These are phyloP conservation scores for Scolecobasidium constrictum DNA, from an alignment of 2,329 filamentous ascomycete genomes.

Conservation along the genomic window DNA sequence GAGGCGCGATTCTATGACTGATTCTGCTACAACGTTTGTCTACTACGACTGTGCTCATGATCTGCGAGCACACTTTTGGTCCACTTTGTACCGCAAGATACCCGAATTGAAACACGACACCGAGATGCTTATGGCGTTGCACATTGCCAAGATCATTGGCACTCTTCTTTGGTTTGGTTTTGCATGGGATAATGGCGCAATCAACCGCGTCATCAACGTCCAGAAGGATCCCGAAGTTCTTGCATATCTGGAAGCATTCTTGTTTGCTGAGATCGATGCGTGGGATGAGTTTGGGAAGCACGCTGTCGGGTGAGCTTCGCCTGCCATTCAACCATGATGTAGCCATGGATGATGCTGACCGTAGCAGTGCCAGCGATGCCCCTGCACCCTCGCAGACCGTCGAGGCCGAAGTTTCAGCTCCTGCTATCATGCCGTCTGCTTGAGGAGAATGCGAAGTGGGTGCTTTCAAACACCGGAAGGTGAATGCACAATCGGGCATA, in stretches of 20 bases:
- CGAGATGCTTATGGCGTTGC: slow-evolving; percentile 18
- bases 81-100: slow-evolving; percentile 23
- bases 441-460: too few relatives aligned
- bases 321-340: too few relatives aligned
- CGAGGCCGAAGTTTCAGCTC: too few relatives aligned
- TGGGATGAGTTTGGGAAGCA: too few relatives aligned
- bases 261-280: slow-evolving; percentile 12
- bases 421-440: too few relatives aligned
- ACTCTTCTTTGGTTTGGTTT: slow-evolving; percentile 53
- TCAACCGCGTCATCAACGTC: slow-evolving; percentile 47
- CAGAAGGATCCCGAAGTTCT: slow-evolving; percentile 42
- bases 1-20: slow-evolving; percentile 13
- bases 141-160: slow-evolving; percentile 40
- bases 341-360: too few relatives aligned
- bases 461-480: too few relatives aligned
- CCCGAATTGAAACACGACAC: slow-evolving; percentile 22
- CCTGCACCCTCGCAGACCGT: too few relatives aligned
- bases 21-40: slow-evolving; percentile 12
- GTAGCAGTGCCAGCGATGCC: too few relatives aligned
- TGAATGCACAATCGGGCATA: too few relatives aligned
- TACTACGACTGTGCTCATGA: slow-evolving; percentile 35
- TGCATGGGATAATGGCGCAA: slow-evolving; percentile 49
- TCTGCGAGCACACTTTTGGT: slow-evolving; percentile 43
- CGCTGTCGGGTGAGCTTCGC: too few relatives aligned
- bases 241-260: slow-evolving; percentile 36